Percentiles rank a stretch among this genome's conserved stretches.
These are phyloP conservation scores for Microcyclospora pomicola DNA, from an alignment of 2,329 filamentous ascomycete genomes.

Conservation along the genomic window DNA sequence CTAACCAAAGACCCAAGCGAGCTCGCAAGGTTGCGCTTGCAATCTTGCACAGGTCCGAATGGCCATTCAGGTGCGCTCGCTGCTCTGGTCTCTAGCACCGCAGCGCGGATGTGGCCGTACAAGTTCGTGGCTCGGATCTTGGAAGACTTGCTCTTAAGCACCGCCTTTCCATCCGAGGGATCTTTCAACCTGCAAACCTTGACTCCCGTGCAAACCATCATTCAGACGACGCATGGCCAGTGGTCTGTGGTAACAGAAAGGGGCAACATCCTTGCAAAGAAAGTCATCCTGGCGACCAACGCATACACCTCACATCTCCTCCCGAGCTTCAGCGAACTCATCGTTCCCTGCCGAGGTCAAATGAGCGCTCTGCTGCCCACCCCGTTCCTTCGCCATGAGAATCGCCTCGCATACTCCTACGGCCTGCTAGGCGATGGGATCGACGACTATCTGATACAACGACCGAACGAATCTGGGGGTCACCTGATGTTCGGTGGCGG, in stretches of 20 bases:
- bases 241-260: conserved; percentile 57
- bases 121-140: conserved; percentile 65
- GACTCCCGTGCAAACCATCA: conserved; percentile 42
- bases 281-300: conserved; percentile 68
- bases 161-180: conserved; percentile 8
- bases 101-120: conserved; percentile 68
- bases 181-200: conserved; percentile 61
- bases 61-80: conserved; percentile 34
- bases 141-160: conserved; percentile 39
- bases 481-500: conserved; percentile 62
- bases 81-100: conserved; percentile 49
- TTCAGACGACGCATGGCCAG: conserved; percentile 9
- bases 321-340: conserved; percentile 53
- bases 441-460: conserved; percentile 62
- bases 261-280: conserved; percentile 48
- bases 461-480: conserved; percentile 37
- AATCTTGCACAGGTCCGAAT: conserved; percentile 13
- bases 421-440: conserved; percentile 46
- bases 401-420: conserved; percentile 44
- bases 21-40: conserved; percentile 39
- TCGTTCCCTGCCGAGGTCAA: conserved; percentile 65
- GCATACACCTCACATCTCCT: conserved; percentile 68
- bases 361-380: conserved; percentile 54
- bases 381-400: conserved; percentile 15
- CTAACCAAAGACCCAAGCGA: conserved; percentile 28